A percentile compares a stretch with the other conserved stretches of the same genome.
Evolutionary conservation across 495 filamentous ascomycete genomes (phyloP).

Genomic region (Aspergillus funiculosus): DNA sequence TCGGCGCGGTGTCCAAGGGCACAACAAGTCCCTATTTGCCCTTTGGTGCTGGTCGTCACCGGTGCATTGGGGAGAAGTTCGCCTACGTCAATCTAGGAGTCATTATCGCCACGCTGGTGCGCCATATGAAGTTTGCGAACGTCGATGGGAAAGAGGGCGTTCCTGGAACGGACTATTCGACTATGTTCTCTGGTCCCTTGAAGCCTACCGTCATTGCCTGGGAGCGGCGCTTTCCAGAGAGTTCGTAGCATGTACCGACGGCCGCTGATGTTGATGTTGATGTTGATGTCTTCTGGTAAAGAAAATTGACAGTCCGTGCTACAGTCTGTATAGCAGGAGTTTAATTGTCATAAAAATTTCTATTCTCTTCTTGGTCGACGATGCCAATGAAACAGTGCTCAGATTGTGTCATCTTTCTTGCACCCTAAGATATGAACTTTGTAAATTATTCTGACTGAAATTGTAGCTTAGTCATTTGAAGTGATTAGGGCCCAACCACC

Average conservation of each 20-base stretch:
- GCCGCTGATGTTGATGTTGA: too few relatives aligned
- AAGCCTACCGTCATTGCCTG: slow-evolving; percentile 60
- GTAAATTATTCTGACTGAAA: too few relatives aligned
- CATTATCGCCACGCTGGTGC: slow-evolving; percentile 73
- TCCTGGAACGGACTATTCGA: slow-evolving; percentile 78
- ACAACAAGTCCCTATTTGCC: slow-evolving; percentile 83
- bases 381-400: too few relatives aligned
- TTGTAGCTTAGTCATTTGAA: too few relatives aligned
- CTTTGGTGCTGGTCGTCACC: slow-evolving; percentile 87
- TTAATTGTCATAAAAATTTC: too few relatives aligned
- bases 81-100: slow-evolving; percentile 87
- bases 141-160: slow-evolving; percentile 61
- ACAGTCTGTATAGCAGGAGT: too few relatives aligned
- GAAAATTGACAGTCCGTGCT: too few relatives aligned
- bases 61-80: slow-evolving; percentile 97
- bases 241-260: too few relatives aligned
- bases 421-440: too few relatives aligned
- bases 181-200: slow-evolving; percentile 50
- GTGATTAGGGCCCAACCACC: too few relatives aligned
- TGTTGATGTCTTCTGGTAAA: background rate
- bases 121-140: slow-evolving; percentile 69
- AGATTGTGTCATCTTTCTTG: too few relatives aligned
- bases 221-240: slow-evolving; percentile 48
- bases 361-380: too few relatives aligned
- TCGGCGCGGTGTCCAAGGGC: slow-evolving; percentile 87